These are phyloP conservation scores for Capillidium heterosporum DNA, from an alignment of 371 early-diverging fungal genomes.

Conservation along the genomic window DNA sequence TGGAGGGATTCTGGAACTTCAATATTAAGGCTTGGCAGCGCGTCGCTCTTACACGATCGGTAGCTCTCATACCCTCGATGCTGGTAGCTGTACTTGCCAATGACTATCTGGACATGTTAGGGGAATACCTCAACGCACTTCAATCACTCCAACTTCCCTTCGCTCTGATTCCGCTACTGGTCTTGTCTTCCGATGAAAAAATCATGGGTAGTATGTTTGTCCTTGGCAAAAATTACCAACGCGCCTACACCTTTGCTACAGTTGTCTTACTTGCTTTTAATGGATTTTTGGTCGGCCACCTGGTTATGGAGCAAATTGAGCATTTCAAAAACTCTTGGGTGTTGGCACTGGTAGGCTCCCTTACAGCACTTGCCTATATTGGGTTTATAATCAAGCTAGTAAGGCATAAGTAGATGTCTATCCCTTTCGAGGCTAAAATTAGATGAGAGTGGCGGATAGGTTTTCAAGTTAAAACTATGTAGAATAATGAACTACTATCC, in stretches of 20 bases:
- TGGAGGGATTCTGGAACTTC: conserved; percentile 47
- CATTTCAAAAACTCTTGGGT: too few species aligned
- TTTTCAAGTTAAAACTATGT: too few species aligned
- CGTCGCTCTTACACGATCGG: conserved; percentile 35
- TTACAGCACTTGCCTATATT: too few species aligned
- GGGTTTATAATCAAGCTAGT: too few species aligned
- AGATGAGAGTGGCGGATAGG: too few species aligned
- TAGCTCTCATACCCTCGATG: conserved; percentile 49
- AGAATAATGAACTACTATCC: too few species aligned
- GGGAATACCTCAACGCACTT: conserved; percentile 44
- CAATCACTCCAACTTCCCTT: conserved; percentile 52
- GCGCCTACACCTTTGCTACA: neutral
- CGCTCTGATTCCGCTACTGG: conserved; percentile 45
- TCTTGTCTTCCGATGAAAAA: conserved; percentile 17
- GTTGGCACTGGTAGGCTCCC: too few species aligned
- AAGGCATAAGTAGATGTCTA: too few species aligned
- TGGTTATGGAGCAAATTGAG: conserved; percentile 17
- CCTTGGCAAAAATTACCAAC: neutral
- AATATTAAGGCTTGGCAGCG: conserved; percentile 42
- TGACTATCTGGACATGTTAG: conserved; percentile 38
- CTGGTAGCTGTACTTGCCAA: conserved; percentile 37
- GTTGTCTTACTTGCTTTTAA: neutral
- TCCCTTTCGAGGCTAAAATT: too few species aligned
- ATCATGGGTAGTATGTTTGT: conserved; percentile 1
- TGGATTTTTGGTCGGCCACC: neutral